Conservation (phyloP, 805 yeast species). For the Zygosaccharomyces bailii region DNA sequence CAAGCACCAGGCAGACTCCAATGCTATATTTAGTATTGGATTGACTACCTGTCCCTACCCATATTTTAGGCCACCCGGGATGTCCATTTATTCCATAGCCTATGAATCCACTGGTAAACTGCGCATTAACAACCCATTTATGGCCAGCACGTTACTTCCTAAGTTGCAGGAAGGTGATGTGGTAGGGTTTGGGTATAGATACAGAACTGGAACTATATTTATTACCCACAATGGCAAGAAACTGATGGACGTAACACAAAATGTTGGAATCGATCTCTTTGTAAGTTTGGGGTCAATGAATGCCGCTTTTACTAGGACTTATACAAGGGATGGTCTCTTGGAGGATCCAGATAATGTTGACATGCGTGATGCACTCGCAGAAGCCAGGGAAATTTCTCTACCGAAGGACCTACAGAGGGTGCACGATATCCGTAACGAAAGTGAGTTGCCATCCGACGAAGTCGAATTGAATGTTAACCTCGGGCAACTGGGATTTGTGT, state of each 20-base stretch:
- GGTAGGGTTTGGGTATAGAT: slow-evolving; percentile 84
- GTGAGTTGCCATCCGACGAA: slow-evolving; percentile 28
- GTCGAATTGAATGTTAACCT: slow-evolving; percentile 56
- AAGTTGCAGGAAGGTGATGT: slow-evolving; percentile 78
- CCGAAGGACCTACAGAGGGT: slow-evolving; percentile 26
- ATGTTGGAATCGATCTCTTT: slow-evolving; percentile 46
- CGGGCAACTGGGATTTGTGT: slow-evolving; percentile 77
- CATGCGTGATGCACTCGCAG: slow-evolving; percentile 26
- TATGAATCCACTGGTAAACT: slow-evolving; percentile 72
- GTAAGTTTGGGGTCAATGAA: slow-evolving; percentile 41
- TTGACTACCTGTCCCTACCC: slow-evolving; percentile 73
- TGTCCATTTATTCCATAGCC: slow-evolving; percentile 63
- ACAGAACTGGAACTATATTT: slow-evolving; percentile 77
- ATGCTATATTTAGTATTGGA: slow-evolving; percentile 60
- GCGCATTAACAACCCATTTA: slow-evolving; percentile 61
- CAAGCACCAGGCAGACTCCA: slow-evolving; percentile 35
- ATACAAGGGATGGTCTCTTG: slow-evolving; percentile 34
- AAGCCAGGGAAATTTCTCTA: slow-evolving; percentile 23
- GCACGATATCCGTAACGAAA: slow-evolving; percentile 22
- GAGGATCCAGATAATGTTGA: slow-evolving; percentile 36
- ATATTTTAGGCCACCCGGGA: slow-evolving; percentile 70
- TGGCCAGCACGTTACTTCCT: slow-evolving; percentile 40
- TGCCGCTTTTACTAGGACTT: slow-evolving; percentile 38
- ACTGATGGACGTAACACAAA: slow-evolving; percentile 75
- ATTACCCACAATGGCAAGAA: slow-evolving; percentile 94